Conservation (phyloP, 2,329 filamentous ascomycete genomes). For the Clonostachys rhizophaga region DNA sequence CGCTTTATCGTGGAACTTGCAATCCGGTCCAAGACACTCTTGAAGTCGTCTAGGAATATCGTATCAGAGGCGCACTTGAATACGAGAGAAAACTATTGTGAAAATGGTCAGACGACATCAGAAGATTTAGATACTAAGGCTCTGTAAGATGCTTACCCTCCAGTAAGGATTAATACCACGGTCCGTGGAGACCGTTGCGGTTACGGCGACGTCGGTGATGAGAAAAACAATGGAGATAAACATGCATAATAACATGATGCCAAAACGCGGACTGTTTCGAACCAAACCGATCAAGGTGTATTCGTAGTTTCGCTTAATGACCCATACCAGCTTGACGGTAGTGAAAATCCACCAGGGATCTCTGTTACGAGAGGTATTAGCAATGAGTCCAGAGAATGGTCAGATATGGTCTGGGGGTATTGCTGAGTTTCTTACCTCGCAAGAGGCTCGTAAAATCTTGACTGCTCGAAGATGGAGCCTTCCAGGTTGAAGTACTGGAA, state of each 20-base stretch:
- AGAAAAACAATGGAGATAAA: conserved; percentile 7
- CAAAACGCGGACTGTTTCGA: conserved; percentile 7
- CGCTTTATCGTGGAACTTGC: conserved; percentile 2
- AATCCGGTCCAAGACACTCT: conserved; percentile 7
- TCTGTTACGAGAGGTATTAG: background rate
- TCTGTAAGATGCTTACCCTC: conserved; percentile 2
- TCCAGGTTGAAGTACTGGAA: conserved; percentile 7
- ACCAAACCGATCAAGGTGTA: conserved; percentile 4
- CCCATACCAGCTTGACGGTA: conserved; percentile 6
- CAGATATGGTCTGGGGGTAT: background rate
- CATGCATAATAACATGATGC: conserved; percentile 7
- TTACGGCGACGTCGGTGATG: conserved; percentile 4
- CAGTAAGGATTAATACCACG: conserved; percentile 10
- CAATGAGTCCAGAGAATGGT: background rate
- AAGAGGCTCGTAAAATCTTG: conserved; percentile 5
- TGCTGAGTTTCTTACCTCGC: background rate
- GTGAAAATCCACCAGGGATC: conserved; percentile 10
- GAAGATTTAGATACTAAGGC: background rate
- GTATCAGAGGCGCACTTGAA: conserved; percentile 9
- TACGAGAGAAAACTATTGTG: conserved; percentile 7
- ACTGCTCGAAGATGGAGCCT: conserved; percentile 1
- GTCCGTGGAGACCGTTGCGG: background rate
- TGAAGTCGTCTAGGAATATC: conserved; percentile 11
- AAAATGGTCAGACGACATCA: background rate
- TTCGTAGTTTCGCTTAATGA: conserved; percentile 8